phyloP scores from a whole-genome alignment of 768 basidiomycete species.

The Tricholoma furcatifolium region DNA sequence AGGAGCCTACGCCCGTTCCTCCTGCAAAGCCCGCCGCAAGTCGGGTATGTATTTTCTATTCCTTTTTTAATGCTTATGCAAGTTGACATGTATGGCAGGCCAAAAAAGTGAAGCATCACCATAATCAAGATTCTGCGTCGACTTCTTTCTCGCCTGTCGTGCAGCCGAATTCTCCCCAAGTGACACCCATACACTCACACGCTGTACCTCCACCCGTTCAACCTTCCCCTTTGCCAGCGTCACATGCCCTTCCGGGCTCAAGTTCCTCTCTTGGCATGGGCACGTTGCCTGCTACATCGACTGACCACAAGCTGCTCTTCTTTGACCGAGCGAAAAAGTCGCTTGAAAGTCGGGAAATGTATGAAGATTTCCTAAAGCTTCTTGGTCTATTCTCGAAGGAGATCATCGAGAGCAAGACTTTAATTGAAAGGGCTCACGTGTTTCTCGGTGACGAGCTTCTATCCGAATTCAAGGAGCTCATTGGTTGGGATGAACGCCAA shows the following conservation, averaged over 20 bases:
- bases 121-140: conserved; percentile 58
- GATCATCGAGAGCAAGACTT: conserved; percentile 80
- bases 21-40: conserved; percentile 46
- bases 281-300: conserved; percentile 36
- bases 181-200: conserved; percentile 30
- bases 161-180: conserved; percentile 42
- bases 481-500: conserved; percentile 73
- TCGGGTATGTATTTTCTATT: conserved; percentile 37
- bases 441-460: conserved; percentile 86
- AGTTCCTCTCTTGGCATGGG: conserved; percentile 26
- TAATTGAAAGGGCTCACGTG: conserved; percentile 76
- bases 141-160: conserved; percentile 51
- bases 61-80: neutral
- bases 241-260: conserved; percentile 22
- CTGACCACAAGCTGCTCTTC: conserved; percentile 87
- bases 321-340: conserved; percentile 90
- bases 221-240: conserved; percentile 15
- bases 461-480: conserved; percentile 80
- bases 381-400: conserved; percentile 89
- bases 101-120: conserved; percentile 64
- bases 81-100: conserved; percentile 31
- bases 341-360: conserved; percentile 71
- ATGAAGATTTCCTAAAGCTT: conserved; percentile 94
- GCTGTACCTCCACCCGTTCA: conserved; percentile 18
- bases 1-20: conserved; percentile 64